Base-by-base conservation (phyloP, 179 eudicot genomes). In the Corrigiola litoralis region DNA sequence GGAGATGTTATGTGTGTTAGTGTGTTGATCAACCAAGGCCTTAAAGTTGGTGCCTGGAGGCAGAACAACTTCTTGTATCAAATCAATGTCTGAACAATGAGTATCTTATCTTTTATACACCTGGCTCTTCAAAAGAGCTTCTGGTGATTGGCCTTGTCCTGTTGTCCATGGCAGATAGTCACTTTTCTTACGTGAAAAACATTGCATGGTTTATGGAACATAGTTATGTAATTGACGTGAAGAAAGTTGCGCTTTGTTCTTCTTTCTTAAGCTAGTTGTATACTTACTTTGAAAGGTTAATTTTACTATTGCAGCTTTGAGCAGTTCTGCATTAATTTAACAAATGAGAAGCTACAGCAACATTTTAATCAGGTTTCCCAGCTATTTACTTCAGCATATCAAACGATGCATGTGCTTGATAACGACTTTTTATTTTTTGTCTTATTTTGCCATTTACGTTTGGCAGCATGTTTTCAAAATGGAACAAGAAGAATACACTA, bases 401-500 rank as follows among this genome's bases (percentile, higher is more conserved):
- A 37, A 33, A 47, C 14, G 29, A 38, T 60, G 24, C 21, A 63
- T 40, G n/a, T 51, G 32, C 29, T 44, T 11, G 13, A 13, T 34
- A 27, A 36, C 46, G 14, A 51, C 33, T 49, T 44, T 6, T 42
- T 36, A 42, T 33, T 45, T 51, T 12, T 52, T 46, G n/a, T 37
- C 13, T 36, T 42, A 48, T 62, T 32, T 58, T 52, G 3, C 37
- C 8, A 24, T 29, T 41, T 12, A 28, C 53, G 18, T 75, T 58
- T 76, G 64, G 63, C 88, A 92, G 98, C 98, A 92, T 82, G 98
- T 92, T 73, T 92, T 92, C 70, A 92, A 92, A 78, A 85, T 92
- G 98, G 98, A 92, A 77, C 98, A 90, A 81, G 97, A 90, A 81
- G 95, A 90, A 66, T 90, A 90, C 81, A 86, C 87, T 14, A 86